Evolutionary conservation across 2,329 filamentous ascomycete genomes (phyloP), one percentile per base, ranked within the genome.

Genomic region (Podosphaera fusca): DNA sequence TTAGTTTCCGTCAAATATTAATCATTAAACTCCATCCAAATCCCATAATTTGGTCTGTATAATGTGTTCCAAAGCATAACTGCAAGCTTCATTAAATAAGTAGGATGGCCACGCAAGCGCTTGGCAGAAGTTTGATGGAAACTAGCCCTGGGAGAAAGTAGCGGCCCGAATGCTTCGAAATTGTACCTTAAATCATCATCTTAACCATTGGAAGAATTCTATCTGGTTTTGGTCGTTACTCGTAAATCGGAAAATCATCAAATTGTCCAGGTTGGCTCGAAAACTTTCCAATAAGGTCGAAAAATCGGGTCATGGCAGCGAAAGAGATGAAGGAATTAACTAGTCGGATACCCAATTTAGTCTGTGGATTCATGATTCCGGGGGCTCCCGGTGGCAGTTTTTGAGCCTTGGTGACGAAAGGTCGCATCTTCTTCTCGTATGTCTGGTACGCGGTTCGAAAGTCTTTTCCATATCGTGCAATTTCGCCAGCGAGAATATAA

Each of bases 401-500:
- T 59, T 76, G 74, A 0, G 69, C 64, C 14, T 70, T 64, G 7
- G 67, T 62, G 33, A 77, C 68, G 56, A 74, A 73, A 0, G 74
- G 74, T 5, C 68, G 64, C 50, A 77, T 67, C 0, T 62, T 64
- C n/a, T 60, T 57, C 54, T 77, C 72, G 58, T 78, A 79, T 0
- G 64, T 65, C 40, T 62, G 61, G 10, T 75, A 66, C 30, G 70
- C 74, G 2, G 72, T 61, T 10, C 65, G 60, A 6, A 69, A 56
- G 50, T 67, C 60, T 5, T 53, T 35, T 6, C 51, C 46, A 55
- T 56, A 30, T 54, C 50, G 58, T 2, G 53, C 56, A 49, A 76
- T 65, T 65, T 78, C 77, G 1, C 78, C 78, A 0, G 77, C 78
- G 3, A 82, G 68, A 2, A 79, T 66, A 62, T 81, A 81, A 0